Evolutionary conservation across 371 early-diverging fungal species (phyloP), one percentile per base, ranked within the genome.

Genomic region (Lichtheimia corymbifera): DNA sequence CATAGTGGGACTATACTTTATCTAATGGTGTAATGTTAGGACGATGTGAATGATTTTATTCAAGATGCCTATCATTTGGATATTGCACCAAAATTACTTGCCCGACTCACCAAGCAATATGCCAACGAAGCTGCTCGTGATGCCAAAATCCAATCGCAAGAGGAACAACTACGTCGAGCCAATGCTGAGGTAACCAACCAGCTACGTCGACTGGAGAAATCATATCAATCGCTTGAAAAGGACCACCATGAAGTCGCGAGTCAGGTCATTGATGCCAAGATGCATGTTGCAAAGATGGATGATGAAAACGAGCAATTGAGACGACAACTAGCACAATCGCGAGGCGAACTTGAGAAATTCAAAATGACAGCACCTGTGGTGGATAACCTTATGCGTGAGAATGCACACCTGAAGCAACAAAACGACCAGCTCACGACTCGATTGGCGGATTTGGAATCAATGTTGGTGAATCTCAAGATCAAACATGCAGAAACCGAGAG

Each of bases 401-500:
- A 94, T 66, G 65, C 85, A 45, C 83, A 83, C 43, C 78, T 92
- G n/a, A 69, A 82, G 14, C 61, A 79, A 51, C 72, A 70, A 59
- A 92, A 91, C 63, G 83, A 82, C 44, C 75, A 83, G 54, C 74
- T 94, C 43, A 83, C 88, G 62, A 90, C 92, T 57, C 75, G 78
- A 50, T 53, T 91, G 51, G 78, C 63, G 40, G 72, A 84, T 55
- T 57, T 91, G 62, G 88, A 92, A 67, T 79, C 74, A 2, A 65
- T 79, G 52, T 55, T 94, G 59, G 74, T 86, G 11, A 83, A 79
- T 63, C 77, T 83, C 45, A 90, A 90, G 68, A 72, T 83, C 65
- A 72, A 83, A 60, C 87, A 85, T 58, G 91, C 88, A 5, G 88
- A 91, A 66, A 77, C 79, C 56, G 93, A 92, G 67, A 86, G 81